phyloP scores from a whole-genome alignment of 2,329 filamentous ascomycete species.

The Fusarium goolgardi region DNA sequence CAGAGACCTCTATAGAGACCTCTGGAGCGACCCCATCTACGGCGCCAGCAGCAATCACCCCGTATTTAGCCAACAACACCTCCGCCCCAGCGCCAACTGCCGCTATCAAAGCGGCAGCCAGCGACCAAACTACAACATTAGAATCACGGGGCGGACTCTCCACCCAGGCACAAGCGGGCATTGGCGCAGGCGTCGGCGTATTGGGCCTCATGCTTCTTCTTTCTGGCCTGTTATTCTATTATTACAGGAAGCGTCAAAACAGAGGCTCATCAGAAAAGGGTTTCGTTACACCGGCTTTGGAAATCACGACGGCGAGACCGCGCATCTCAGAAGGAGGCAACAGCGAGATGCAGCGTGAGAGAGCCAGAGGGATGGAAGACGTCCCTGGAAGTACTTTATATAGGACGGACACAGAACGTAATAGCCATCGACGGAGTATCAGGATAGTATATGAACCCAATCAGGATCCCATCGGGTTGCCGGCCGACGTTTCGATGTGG shows the following conservation, averaged over 20 bases:
- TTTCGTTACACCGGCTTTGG: neutral
- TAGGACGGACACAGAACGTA: neutral
- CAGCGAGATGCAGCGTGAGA: neutral
- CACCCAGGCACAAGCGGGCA: neutral
- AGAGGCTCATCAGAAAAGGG: neutral
- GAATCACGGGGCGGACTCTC: neutral
- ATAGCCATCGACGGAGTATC: neutral
- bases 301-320: neutral
- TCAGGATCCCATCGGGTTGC: constrained; percentile 10
- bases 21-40: neutral
- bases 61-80: neutral
- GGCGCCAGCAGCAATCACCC: neutral
- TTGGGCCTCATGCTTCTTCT: neutral
- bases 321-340: neutral
- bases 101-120: neutral
- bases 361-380: neutral
- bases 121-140: neutral
- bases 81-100: neutral
- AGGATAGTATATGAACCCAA: neutral
- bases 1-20: no score
- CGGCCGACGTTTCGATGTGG: neutral
- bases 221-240: neutral
- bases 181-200: constrained; percentile 1
- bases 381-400: neutral
- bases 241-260: neutral